Percentiles rank a stretch among this genome's conserved stretches.
Evolutionary conservation across 371 early-diverging fungal species (phyloP).

Genomic region (Batkoa obscura): DNA sequence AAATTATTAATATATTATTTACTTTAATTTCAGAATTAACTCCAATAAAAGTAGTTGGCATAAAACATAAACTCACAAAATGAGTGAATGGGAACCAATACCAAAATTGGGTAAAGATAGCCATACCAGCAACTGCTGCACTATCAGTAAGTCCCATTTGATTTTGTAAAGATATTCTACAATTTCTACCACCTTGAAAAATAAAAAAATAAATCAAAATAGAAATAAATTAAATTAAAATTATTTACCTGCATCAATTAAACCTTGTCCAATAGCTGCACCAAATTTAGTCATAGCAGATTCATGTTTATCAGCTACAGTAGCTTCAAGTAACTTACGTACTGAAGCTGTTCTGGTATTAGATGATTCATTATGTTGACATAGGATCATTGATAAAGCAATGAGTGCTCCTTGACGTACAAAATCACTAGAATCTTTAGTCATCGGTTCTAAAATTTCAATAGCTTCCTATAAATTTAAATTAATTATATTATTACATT

Average conservation of each 20-base stretch:
- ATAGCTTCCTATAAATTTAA: conserved; percentile 48
- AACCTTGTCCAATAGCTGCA: conserved; percentile 92
- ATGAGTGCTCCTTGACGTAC: conserved; percentile 98
- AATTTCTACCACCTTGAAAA: conserved; percentile 72
- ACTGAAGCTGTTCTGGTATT: conserved; percentile 42
- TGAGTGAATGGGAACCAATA: conserved; percentile 98
- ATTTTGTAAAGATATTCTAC: conserved; percentile 79
- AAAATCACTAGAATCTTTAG: conserved; percentile 92
- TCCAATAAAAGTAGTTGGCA: conserved; percentile 89
- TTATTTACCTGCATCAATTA: conserved; percentile 77
- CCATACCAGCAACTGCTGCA: conserved; percentile 91
- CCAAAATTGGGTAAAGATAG: conserved; percentile 98
- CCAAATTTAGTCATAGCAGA: conserved; percentile 93
- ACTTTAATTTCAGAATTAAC: conserved; percentile 68
- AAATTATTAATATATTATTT: not conserved
- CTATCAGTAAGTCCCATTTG: conserved; percentile 76
- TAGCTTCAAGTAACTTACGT: conserved; percentile 70
- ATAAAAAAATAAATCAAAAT: not conserved
- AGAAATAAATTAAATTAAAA: not conserved
- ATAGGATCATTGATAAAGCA: conserved; percentile 91
- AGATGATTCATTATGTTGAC: conserved; percentile 83
- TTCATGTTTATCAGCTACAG: conserved; percentile 84
- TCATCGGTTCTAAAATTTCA: conserved; percentile 80
- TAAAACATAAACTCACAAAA: conserved; percentile 82
- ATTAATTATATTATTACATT: too few relatives aligned